These are phyloP conservation scores for Scheffersomyces stipitis DNA, from an alignment of 805 yeast genomes.

Conservation along the genomic window DNA sequence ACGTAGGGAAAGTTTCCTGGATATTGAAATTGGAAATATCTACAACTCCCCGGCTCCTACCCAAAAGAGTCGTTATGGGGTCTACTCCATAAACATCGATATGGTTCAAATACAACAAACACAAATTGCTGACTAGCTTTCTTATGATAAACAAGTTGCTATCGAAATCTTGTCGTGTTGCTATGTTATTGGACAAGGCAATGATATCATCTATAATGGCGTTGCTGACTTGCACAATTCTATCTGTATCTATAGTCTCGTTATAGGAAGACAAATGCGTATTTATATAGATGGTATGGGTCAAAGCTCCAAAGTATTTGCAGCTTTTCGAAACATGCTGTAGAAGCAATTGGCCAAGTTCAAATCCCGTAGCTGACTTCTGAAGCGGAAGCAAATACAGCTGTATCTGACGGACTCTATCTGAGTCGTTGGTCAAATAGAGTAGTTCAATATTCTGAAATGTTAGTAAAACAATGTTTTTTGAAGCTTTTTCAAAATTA, in stretches of 20 bases:
- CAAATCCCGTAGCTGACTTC: constrained; percentile 53
- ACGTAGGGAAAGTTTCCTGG: neutral
- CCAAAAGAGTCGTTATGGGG: constrained; percentile 5
- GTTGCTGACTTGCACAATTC: constrained; percentile 1
- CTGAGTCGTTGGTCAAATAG: constrained; percentile 41
- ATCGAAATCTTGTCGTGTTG: constrained; percentile 3
- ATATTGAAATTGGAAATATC: neutral
- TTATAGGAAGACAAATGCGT: constrained; percentile 6
- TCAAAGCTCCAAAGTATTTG: constrained; percentile 79
- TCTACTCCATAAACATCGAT: constrained; percentile 32
- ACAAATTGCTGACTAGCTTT: constrained; percentile 57
- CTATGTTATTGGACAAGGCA: constrained; percentile 3
- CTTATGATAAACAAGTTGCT: constrained; percentile 43
- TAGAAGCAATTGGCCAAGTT: constrained; percentile 56
- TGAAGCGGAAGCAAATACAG: constrained; percentile 58
- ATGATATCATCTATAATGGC: constrained; percentile 6
- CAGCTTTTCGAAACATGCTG: constrained; percentile 42
- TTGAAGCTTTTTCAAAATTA: neutral
- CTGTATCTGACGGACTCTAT: constrained; percentile 47
- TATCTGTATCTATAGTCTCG: constrained; percentile 4
- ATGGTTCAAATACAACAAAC: constrained; percentile 46
- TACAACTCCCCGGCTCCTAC: neutral
- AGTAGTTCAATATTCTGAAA: constrained; percentile 40
- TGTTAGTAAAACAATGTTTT: constrained; percentile 11
- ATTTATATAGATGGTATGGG: constrained; percentile 65